phyloP scores from a whole-genome alignment of 352 stramenopile species.

The Pythium periplocum region DNA sequence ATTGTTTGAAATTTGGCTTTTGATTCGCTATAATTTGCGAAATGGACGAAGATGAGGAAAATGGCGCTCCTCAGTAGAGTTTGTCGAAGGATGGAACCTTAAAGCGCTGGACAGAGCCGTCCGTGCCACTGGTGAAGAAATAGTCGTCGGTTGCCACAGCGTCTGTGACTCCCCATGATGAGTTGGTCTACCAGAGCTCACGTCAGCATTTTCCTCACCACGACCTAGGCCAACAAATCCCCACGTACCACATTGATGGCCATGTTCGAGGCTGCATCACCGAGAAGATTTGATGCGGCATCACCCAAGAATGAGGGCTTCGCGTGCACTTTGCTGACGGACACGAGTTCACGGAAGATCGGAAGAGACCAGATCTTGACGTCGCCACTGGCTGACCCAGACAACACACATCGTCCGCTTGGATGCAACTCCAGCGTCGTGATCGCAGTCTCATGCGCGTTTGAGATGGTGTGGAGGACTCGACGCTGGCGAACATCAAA shows the following conservation, averaged over 20 bases:
- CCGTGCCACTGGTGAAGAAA: constrained; percentile 82
- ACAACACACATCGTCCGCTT: constrained; percentile 75
- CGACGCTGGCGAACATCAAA: constrained; percentile 86
- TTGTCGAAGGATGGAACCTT: constrained; percentile 42
- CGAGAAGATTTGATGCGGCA: constrained; percentile 68
- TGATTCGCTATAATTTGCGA: too few species aligned
- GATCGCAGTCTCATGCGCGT: constrained; percentile 81
- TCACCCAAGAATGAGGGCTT: constrained; percentile 80
- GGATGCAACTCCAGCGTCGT: constrained; percentile 77
- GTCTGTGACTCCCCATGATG: constrained; percentile 80
- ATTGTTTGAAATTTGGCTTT: too few species aligned
- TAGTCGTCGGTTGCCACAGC: constrained; percentile 70
- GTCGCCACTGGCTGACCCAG: constrained; percentile 73
- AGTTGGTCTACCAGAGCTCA: constrained; percentile 46
- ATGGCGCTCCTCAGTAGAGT: constrained; percentile 4
- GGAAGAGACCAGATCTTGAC: constrained; percentile 87
- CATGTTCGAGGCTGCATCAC: constrained; percentile 79
- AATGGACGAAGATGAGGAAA: too few species aligned
- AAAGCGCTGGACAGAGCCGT: constrained; percentile 78
- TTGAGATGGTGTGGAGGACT: constrained; percentile 79
- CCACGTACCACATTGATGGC: constrained; percentile 75
- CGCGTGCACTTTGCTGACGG: constrained; percentile 66
- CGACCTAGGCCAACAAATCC: background rate
- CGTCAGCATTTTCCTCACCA: background rate
- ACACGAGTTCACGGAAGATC: constrained; percentile 77